Evolutionary conservation across 1,139 yeast genomes (phyloP).

Genomic region (Magnusiomyces suaveolens): DNA sequence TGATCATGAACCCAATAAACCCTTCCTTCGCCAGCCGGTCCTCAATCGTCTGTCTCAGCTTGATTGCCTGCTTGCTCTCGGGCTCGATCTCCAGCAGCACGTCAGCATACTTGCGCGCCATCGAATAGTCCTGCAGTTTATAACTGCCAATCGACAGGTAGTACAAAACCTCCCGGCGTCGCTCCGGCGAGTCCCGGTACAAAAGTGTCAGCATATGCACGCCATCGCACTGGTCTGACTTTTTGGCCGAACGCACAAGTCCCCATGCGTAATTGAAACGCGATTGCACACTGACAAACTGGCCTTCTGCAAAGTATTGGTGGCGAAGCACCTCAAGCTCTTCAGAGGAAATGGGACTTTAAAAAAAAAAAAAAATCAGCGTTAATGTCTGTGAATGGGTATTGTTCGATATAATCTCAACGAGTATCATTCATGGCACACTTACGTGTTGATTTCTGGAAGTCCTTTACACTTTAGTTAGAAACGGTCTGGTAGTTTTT

Average conservation of each 20-base stretch:
- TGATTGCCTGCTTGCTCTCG: slow-evolving; percentile 64
- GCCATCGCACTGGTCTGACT: slow-evolving; percentile 65
- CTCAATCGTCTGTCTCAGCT: slow-evolving; percentile 66
- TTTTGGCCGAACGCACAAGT: slow-evolving; percentile 56
- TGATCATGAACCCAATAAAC: slow-evolving; percentile 74
- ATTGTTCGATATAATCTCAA: background rate
- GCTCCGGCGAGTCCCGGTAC: slow-evolving; percentile 66
- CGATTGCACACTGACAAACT: slow-evolving; percentile 70
- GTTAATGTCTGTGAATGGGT: slow-evolving; percentile 4
- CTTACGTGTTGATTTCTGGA: slow-evolving; percentile 30
- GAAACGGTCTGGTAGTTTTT: too few species aligned
- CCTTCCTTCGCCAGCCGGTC: slow-evolving; percentile 83
- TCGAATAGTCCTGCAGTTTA: slow-evolving; percentile 77
- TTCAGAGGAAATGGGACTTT: slow-evolving; percentile 62
- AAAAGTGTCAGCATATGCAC: slow-evolving; percentile 53
- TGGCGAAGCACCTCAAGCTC: slow-evolving; percentile 66
- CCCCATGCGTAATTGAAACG: slow-evolving; percentile 97
- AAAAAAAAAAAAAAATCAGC: slow-evolving; percentile 25
- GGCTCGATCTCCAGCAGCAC: slow-evolving; percentile 72
- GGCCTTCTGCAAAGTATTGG: slow-evolving; percentile 76
- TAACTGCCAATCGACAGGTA: slow-evolving; percentile 82
- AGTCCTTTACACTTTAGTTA: slow-evolving; percentile 23
- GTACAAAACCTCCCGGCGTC: slow-evolving; percentile 84
- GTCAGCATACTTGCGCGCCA: slow-evolving; percentile 80
- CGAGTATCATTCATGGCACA: background rate